A percentile compares a stretch with the other conserved stretches of the same genome.
Evolutionary conservation across 2,329 filamentous ascomycete species (phyloP).

Genomic region (Colletotrichum costaricense): DNA sequence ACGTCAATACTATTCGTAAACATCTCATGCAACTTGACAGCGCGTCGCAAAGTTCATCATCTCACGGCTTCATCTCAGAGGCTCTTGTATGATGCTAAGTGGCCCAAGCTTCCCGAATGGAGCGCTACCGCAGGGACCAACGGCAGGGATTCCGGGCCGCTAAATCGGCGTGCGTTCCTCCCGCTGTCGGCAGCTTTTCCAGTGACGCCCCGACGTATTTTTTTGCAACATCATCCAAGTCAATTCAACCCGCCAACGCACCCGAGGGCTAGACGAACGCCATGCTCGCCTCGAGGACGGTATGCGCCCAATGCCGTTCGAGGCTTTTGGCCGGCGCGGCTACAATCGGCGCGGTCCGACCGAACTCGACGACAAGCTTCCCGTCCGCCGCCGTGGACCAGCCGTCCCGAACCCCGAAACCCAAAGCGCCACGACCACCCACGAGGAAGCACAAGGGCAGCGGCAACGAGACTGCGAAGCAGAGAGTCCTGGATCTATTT

Average conservation of each 20-base stretch:
- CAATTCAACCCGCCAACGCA: neutral
- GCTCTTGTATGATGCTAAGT: neutral
- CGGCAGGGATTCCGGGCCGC: slow-evolving; percentile 8
- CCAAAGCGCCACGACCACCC: neutral
- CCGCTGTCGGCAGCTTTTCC: slow-evolving; percentile 4
- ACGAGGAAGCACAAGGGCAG: neutral
- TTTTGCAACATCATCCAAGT: slow-evolving; percentile 1
- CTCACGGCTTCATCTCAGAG: neutral
- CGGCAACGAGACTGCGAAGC: neutral
- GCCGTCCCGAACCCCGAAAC: neutral
- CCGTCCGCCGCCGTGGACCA: slow-evolving; percentile 18
- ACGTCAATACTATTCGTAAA: neutral
- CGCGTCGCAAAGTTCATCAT: neutral
- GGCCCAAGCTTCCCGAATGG: slow-evolving; percentile 20
- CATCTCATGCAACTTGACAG: neutral
- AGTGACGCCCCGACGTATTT: neutral
- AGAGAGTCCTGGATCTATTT: slow-evolving; percentile 34
- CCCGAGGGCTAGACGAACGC: slow-evolving; percentile 8
- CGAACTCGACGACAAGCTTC: slow-evolving; percentile 29
- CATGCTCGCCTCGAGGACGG: slow-evolving; percentile 49
- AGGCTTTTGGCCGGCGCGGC: slow-evolving; percentile 26
- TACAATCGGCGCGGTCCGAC: slow-evolving; percentile 1
- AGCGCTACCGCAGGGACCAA: neutral
- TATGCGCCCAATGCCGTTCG: slow-evolving; percentile 48
- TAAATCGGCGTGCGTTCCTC: slow-evolving; percentile 22